phyloP scores from a whole-genome alignment of 2,329 filamentous ascomycete species.

The Monilinia aucupariae region DNA sequence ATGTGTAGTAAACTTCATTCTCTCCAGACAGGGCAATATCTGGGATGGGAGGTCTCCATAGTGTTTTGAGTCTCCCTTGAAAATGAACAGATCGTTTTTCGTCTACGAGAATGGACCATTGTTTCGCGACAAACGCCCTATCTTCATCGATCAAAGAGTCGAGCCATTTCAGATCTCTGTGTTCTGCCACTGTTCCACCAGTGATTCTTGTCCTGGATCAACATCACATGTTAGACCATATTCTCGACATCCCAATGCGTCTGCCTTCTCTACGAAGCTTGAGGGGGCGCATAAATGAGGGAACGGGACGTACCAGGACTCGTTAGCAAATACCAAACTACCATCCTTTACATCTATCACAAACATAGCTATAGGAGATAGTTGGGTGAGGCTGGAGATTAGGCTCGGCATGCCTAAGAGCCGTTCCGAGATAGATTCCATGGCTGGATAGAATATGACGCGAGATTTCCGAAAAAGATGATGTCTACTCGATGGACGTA shows the following conservation, averaged over 20 bases:
- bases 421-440: constrained; percentile 1
- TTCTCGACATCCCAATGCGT: background rate
- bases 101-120: background rate
- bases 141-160: background rate
- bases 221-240: background rate
- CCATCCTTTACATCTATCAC: background rate
- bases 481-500: constrained; percentile 18
- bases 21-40: background rate
- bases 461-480: constrained; percentile 7
- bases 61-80: constrained; percentile 5
- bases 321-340: constrained; percentile 4
- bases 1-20: constrained; percentile 1
- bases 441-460: constrained; percentile 20
- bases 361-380: constrained; percentile 7
- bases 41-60: background rate
- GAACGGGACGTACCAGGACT: background rate
- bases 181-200: background rate
- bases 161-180: background rate
- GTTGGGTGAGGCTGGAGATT: constrained; percentile 1
- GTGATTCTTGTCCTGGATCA: background rate
- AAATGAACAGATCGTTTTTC: background rate
- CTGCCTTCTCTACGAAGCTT: background rate
- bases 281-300: background rate
- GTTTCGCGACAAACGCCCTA: background rate
- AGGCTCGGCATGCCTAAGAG: background rate